Base-by-base conservation (phyloP, 139 green algal genomes). In the Zygnema circumcarinatum region DNA sequence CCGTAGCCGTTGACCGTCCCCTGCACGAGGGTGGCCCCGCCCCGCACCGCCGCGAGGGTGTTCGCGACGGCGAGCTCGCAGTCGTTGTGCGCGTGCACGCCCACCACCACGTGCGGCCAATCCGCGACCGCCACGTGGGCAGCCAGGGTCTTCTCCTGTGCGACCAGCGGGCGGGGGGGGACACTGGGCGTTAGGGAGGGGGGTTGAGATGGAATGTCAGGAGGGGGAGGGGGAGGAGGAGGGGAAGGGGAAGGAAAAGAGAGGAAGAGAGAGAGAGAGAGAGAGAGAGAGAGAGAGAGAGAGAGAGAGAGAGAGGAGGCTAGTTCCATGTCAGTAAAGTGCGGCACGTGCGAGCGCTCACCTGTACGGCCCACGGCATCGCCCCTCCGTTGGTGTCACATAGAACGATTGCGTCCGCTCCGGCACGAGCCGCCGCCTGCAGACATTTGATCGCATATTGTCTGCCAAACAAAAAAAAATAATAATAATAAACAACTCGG, bases 41-140 rank as follows among this genome's bases (percentile, higher is more conserved):
- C 90, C 20, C 85, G 21, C 47, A 93, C 89, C 31, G 83, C 90
- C n/a, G 90, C 90, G 22, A 93, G 20, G 41, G 83, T 93, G 76
- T 93, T 93, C 1, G 90, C 89, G 35, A 93, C 90, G 1, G 90
- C 90, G 53, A 93, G 69, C 29, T 74, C 84, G 53, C 74, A 91
- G 75, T 93, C 90, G 83, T 93, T 93, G 76, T 93, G 90, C 32
- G 73, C 85, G 89, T 93, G 90, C 16, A 93, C 83, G 29, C 90
- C 90, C 16, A 93, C 42, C 0, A 79, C 53, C 29, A 74, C 68
- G 22, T 82, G 16, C 0, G 20, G 3, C 2, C 35, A 35, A 22
- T 3, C n/a, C 39, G 35, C 76, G 7, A 53, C 16, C 80, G 62
- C 42, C 42, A 20, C 79, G 56, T 79, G 21, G 68, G 82, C 79